Base-by-base conservation (phyloP, 73 alveolate genomes). In the Halteria grandinella region DNA sequence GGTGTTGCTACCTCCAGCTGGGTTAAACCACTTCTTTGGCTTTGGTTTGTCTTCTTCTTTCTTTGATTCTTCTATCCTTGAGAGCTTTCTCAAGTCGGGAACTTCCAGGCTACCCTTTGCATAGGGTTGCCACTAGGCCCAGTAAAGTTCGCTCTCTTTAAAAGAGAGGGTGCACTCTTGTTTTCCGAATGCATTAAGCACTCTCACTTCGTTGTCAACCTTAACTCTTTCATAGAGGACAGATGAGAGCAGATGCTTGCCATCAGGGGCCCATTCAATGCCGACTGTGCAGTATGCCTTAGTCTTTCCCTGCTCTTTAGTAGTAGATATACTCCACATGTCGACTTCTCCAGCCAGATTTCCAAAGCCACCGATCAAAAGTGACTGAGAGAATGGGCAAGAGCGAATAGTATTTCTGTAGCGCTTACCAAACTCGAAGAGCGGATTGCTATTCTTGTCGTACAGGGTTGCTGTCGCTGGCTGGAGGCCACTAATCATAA, bases 221-320 rank as follows among this genome's bases (percentile, higher is more conserved):
- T 91, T 83, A 50, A 89, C 89, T 37, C 96, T 32, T 33, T 92
- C 94, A 31, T 71, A 80, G 41, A 79, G 63, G 43, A 89, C 96
- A 1, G 86, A 93, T 1, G 96, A 76, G 36, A 85, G 57, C 31
- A 89, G 64, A 66, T 85, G 79, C 29, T 49, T 48, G 0, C 92
- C 91, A 37, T 78, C 88, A 6, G 94, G 94, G 6, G 96, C 87
- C 96, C 94, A 89, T 7, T 63, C 89, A 54, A 48, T n/a, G 15
- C 37, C 47, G 29, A 79, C 91, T 0, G 93, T 52, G 69, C 96
- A 89, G 44, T 77, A 72, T 40, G 96, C 89, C 24, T 79, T 84
- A 45, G 79, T 63, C 41, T 72, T 85, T 27, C 88, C 78, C 8
- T 85, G 69, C 25, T 77, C 79, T 31, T 41, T 59, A 44, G 64